Evolutionary conservation across 1,284 basidiomycete genomes (phyloP), one percentile per base, ranked within the genome.

Genomic region (Malassezia pachydermatis): DNA sequence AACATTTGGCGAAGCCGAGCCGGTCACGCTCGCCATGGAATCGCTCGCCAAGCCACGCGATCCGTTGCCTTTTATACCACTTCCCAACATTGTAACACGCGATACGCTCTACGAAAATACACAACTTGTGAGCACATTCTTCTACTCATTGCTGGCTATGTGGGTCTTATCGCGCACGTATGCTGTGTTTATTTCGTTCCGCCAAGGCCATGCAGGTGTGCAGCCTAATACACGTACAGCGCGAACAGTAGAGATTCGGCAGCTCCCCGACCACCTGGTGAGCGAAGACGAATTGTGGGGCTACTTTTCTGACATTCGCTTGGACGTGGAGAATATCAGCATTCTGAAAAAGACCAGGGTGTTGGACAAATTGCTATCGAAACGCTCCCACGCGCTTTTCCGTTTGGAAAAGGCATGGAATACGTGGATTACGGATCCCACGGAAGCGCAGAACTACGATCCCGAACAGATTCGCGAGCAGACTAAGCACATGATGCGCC

Each of bases 91-190:
- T 19, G 46, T 57, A 1, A 58, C 63, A 2, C 53, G 60, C 35
- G 51, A 59, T 20, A 83, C 57, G 53, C 35, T 73, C 49, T 70
- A 65, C 63, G 59, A 73, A 60, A 40, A 68, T 1, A 78, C 88
- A 13, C 90, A 98, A 70, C 80, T 98, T 44, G 69, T 88, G 49
- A 92, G 94, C 76, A 88, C 89, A 2, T 95, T 92, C 74, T 75
- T 90, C 41, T 92, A 96, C 77, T 89, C 89, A 2, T 66, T 82
- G 39, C 79, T 95, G 43, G 80, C 87, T 0, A 79, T 96, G 54
- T 81, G 81, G 50, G 86, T 86, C 73, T 81, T 94, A 44, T 83
- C 88, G 76, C 80, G 81, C 59, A 92, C 90, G 70, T 96, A 90
- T 70, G 78, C 81, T 38, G 81, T 83, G 17, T 98, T 92, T 74